These are phyloP conservation scores for Rhodotorula taiwanensis DNA, from an alignment of 768 basidiomycete genomes.

Conservation along the genomic window DNA sequence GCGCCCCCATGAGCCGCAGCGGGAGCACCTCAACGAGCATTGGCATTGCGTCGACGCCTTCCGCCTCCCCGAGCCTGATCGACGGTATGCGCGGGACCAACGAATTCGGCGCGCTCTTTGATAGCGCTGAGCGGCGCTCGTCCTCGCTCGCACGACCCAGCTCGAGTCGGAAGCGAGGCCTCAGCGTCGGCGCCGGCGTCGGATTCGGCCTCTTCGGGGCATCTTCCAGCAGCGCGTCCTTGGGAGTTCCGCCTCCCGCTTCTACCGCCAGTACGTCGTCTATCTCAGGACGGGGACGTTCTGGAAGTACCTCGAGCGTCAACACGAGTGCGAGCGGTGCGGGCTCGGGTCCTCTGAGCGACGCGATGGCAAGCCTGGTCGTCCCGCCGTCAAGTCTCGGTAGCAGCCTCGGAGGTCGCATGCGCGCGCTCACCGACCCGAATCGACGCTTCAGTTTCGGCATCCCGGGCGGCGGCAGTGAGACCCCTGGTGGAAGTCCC, in stretches of 20 bases:
- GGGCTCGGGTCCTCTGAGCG: neutral
- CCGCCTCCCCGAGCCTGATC: neutral
- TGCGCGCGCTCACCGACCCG: conserved; percentile 29
- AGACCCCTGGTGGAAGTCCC: neutral
- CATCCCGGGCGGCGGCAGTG: neutral
- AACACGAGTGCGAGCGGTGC: neutral
- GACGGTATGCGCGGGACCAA: conserved; percentile 2
- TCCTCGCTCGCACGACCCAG: conserved; percentile 1
- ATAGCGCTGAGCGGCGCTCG: neutral
- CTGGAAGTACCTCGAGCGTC: neutral
- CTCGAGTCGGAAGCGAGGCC: conserved; percentile 19
- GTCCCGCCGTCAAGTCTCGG: neutral
- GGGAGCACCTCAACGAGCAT: conserved; percentile 4
- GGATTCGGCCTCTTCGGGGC: conserved; percentile 15
- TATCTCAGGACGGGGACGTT: neutral
- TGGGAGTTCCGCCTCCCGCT: too few relatives aligned
- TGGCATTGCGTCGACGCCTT: neutral
- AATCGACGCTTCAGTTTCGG: conserved; percentile 14
- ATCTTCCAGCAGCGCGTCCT: neutral
- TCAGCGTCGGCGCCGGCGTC: conserved; percentile 27
- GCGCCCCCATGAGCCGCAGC: neutral
- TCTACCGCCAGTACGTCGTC: neutral
- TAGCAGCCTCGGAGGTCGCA: conserved; percentile 8
- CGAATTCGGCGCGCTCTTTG: conserved; percentile 36
- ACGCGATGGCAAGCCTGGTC: neutral